Base-by-base conservation (phyloP, 805 yeast genomes). In the Lipomyces mesembrius region DNA sequence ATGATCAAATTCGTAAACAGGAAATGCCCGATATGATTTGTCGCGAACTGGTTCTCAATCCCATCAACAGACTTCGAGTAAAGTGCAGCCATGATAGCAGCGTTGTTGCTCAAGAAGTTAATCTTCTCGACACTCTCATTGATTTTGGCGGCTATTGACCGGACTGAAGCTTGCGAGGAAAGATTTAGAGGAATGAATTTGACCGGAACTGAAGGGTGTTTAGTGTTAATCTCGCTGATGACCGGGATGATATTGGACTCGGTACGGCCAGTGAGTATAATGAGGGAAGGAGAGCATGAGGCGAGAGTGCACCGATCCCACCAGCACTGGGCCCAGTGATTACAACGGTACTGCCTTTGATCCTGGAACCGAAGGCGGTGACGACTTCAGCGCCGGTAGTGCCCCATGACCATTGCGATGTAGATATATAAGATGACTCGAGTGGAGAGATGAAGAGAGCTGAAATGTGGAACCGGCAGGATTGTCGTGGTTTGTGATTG, bases 21-120 rank as follows among this genome's bases (percentile, higher is more conserved):
- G 12, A 52, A 52, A 17, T 52, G 56, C 34, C 56, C 56, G n/a
- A 52, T 52, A 52, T 29, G 27, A 12, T 52, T 52, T 9, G 56
- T 12, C 6, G 34, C 56, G 25, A 52, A 52, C 56, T 52, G 56
- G 34, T 1, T 52, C 34, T 52, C 56, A 27, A 52, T 27, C n/a
- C 56, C 56, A 11, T 52, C 56, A 2, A 9, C 12, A 12, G 14
- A 9, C 17, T 9, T 39, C 46, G 7, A 9, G 46, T 8, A 39
- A 9, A 1, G 7, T n/a, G 11, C 46, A 1, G 46, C 46, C 46
- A 39, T 39, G 1, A 39, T 14, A 9, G 14, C 46, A 8, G 46
- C 46, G 11, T 39, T 8, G 46, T 39, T 39, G 46, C 6, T 39
- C 46, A 39, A 39, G 46, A 39, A 9, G 11, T 39, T n/a, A 12